Percentiles rank a stretch among this genome's conserved stretches.
Evolutionary conservation across 78 protist species (phyloP).

Genomic region (Dictyostelium citrinum): DNA sequence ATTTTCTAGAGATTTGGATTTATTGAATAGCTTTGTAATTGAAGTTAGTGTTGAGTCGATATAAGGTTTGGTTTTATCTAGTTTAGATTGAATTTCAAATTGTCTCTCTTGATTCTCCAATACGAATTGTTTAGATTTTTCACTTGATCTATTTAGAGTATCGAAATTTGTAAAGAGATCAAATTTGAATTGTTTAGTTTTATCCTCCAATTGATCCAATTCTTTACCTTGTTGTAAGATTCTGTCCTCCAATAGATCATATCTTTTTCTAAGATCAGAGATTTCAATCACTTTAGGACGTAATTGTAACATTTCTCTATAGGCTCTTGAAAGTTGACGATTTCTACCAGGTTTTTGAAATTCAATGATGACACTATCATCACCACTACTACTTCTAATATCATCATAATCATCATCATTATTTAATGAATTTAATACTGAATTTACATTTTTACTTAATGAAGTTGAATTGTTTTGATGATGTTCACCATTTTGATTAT

Average conservation of each 20-base stretch:
- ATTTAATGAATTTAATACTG: not conserved
- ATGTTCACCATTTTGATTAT: not conserved
- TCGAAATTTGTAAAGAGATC: not conserved
- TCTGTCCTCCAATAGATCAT: not conserved
- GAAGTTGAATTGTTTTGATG: not conserved
- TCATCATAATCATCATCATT: constrained; percentile 3
- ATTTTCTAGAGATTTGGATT: constrained; percentile 39
- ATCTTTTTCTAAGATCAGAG: not conserved
- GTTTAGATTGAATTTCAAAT: constrained; percentile 1
- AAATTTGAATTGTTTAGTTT: not conserved
- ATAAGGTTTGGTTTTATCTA: constrained; percentile 27
- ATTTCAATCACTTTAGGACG: not conserved
- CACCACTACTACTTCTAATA: not conserved
- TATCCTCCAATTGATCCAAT: not conserved
- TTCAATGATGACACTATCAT: not conserved
- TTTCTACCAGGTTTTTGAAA: not conserved
- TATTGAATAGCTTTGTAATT: constrained; percentile 11
- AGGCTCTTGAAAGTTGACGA: not conserved
- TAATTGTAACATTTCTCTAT: not conserved
- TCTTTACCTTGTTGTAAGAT: not conserved
- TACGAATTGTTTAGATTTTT: not conserved
- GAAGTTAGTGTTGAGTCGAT: not conserved
- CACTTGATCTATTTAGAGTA: not conserved
- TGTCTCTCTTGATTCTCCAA: not conserved
- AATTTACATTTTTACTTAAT: constrained; percentile 8